These are phyloP conservation scores for Martiniozyma asiatica DNA, from an alignment of 1,139 yeast species.

Conservation along the genomic window DNA sequence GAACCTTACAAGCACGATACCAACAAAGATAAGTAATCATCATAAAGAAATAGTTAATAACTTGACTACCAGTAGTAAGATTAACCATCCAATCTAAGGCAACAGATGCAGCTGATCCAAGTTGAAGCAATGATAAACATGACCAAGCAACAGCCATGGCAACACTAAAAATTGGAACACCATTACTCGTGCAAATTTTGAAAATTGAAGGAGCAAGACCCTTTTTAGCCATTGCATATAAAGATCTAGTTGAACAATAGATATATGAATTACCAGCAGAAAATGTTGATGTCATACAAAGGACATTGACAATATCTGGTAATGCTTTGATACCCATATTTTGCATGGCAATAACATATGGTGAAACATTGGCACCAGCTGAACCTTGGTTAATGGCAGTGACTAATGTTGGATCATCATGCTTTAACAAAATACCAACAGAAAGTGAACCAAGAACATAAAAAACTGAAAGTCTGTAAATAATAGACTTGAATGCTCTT, in stretches of 20 bases:
- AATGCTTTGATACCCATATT: conserved; percentile 18
- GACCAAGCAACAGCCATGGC: conserved; percentile 25
- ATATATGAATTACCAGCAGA: conserved; percentile 30
- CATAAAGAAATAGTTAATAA: conserved; percentile 36
- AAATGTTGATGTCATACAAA: conserved; percentile 25
- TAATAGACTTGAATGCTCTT: conserved; percentile 28
- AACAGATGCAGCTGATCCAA: conserved; percentile 27
- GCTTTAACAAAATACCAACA: conserved; percentile 17
- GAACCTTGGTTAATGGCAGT: conserved; percentile 13
- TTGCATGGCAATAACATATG: conserved; percentile 18
- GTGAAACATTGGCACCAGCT: conserved; percentile 19
- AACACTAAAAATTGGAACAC: conserved; percentile 24
- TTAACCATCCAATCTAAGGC: conserved; percentile 39
- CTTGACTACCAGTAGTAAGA: conserved; percentile 39
- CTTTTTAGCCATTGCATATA: conserved; percentile 26
- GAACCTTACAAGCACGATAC: conserved; percentile 32
- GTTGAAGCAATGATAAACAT: conserved; percentile 27
- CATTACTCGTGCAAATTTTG: conserved; percentile 22
- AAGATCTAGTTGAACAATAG: conserved; percentile 27
- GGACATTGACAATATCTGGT: conserved; percentile 24
- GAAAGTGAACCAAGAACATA: conserved; percentile 23
- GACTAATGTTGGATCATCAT: conserved; percentile 13
- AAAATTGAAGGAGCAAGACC: conserved; percentile 27
- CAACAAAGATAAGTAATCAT: conserved; percentile 32
- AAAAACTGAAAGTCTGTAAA: conserved; percentile 24